Evolutionary conservation across 2,329 filamentous ascomycete species (phyloP).

Genomic region (Camillea tinctor): DNA sequence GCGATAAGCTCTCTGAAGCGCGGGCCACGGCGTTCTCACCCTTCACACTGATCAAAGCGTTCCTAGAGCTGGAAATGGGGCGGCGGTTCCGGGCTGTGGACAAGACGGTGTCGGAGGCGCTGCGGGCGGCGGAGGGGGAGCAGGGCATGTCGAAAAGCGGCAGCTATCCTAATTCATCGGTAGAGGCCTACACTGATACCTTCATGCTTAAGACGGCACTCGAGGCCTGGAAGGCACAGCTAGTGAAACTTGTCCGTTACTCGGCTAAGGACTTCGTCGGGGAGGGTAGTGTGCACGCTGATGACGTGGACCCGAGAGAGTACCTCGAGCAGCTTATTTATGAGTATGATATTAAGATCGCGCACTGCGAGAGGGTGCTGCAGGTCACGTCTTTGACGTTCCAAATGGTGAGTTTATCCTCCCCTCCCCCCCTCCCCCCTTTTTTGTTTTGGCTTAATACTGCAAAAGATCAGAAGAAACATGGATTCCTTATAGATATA

Average conservation of each 20-base stretch:
- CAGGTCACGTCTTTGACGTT: neutral
- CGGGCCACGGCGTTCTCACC: neutral
- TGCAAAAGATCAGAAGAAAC: too few species aligned
- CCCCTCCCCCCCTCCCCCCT: too few species aligned
- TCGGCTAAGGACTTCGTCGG: neutral
- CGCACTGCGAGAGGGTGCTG: neutral
- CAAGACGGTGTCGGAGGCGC: neutral
- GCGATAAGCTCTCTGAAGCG: neutral
- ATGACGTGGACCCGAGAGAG: neutral
- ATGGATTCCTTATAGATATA: too few species aligned
- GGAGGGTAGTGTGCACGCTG: neutral
- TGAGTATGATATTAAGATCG: neutral
- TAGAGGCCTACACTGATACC: neutral
- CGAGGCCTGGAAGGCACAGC: neutral
- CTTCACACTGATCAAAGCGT: neutral
- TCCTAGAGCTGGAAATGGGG: neutral
- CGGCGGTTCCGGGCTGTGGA: neutral
- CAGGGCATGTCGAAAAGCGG: neutral
- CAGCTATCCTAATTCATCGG: neutral
- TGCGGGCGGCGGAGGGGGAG: neutral
- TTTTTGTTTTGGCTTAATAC: too few species aligned
- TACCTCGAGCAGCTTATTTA: neutral
- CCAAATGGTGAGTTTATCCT: neutral
- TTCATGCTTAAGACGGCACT: neutral
- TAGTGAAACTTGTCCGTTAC: neutral